Percentiles rank a stretch among this genome's conserved stretches.
These are phyloP conservation scores for Tylopilus subfusipes DNA, from an alignment of 768 basidiomycete genomes.

Conservation along the genomic window DNA sequence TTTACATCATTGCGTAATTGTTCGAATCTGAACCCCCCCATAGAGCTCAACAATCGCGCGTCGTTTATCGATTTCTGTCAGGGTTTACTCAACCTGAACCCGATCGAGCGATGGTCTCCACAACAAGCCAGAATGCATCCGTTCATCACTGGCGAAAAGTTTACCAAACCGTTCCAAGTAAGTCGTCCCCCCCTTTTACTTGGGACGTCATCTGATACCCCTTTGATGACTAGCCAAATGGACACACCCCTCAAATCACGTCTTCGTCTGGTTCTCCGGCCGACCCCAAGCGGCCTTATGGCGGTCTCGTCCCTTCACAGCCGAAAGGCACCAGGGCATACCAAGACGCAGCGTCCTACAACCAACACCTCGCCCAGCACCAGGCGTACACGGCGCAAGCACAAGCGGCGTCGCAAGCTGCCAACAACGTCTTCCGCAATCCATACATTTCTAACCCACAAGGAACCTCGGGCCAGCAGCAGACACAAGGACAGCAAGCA, in stretches of 20 bases:
- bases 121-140: conserved; percentile 95
- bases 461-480: conserved; percentile 32
- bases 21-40: conserved; percentile 13
- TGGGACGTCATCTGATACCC: conserved; percentile 6
- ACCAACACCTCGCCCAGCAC: conserved; percentile 91
- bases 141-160: conserved; percentile 98
- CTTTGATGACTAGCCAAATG: conserved; percentile 46
- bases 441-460: conserved; percentile 68
- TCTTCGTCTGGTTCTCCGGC: conserved; percentile 33
- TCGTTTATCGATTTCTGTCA: conserved; percentile 98
- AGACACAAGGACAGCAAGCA: conserved; percentile 18
- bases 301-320: conserved; percentile 87
- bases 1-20: conserved; percentile 6
- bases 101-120: conserved; percentile 94
- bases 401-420: conserved; percentile 69
- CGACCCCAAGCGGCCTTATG: conserved; percentile 87
- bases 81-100: conserved; percentile 91
- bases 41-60: conserved; percentile 90
- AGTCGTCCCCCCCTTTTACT: conserved; percentile 28
- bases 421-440: conserved; percentile 68
- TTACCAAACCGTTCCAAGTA: conserved; percentile 80
- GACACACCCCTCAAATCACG: conserved; percentile 31
- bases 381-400: conserved; percentile 90
- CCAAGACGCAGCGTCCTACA: conserved; percentile 90
- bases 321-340: conserved; percentile 82